Evolutionary conservation across 257 asterid genomes (phyloP).

Genomic region (Scutellaria baicalensis): DNA sequence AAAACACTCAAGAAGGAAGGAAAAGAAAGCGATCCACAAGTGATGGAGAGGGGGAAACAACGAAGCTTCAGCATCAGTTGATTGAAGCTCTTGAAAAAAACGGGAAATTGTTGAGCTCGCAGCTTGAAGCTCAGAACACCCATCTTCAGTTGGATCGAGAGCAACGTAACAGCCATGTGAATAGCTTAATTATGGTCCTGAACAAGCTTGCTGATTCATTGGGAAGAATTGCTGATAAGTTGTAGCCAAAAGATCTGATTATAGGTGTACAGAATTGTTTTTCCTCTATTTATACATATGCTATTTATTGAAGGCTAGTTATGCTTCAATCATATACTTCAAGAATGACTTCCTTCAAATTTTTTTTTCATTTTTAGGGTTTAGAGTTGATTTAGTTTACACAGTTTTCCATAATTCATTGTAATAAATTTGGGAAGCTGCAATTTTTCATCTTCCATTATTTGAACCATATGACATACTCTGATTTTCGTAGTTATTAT

Average conservation of each 20-base stretch:
- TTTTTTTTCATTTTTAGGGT: background rate
- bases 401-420: background rate
- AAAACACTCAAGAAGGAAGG: slow-evolving; percentile 38
- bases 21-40: slow-evolving; percentile 47
- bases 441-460: background rate
- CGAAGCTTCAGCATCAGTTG: slow-evolving; percentile 37
- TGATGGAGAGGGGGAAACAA: slow-evolving; percentile 41
- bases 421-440: background rate
- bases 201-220: slow-evolving; percentile 73
- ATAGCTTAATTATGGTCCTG: slow-evolving; percentile 58
- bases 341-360: background rate
- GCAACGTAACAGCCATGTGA: slow-evolving; percentile 60
- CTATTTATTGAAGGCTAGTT: slow-evolving; percentile 2
- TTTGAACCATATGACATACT: background rate
- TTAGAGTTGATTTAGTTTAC: background rate
- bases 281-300: background rate
- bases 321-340: slow-evolving; percentile 11
- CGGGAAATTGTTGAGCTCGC: slow-evolving; percentile 59
- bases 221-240: slow-evolving; percentile 83
- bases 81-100: slow-evolving; percentile 63
- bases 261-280: slow-evolving; percentile 27
- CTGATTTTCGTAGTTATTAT: background rate
- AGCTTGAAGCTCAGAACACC: slow-evolving; percentile 61
- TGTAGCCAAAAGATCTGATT: slow-evolving; percentile 31
- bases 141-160: slow-evolving; percentile 62